phyloP scores from a whole-genome alignment of 2,329 filamentous ascomycete genomes.

The Trichophyton mentagrophytes region DNA sequence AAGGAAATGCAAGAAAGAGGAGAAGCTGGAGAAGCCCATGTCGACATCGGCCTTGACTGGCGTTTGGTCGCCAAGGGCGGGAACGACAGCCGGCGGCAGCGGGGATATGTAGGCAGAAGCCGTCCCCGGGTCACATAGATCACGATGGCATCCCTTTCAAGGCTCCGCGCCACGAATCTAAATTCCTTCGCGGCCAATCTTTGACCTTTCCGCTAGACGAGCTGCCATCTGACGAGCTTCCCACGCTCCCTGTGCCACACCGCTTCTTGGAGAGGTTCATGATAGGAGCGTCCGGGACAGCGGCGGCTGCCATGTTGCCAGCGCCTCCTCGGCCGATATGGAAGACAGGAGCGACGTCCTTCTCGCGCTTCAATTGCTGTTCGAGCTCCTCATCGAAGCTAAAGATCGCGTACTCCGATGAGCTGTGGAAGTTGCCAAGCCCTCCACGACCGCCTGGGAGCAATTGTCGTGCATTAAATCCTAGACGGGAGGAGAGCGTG shows the following conservation, averaged over 20 bases:
- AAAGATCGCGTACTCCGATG: slow-evolving; percentile 48
- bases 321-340: slow-evolving; percentile 51
- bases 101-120: slow-evolving; percentile 4
- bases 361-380: slow-evolving; percentile 41
- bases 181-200: slow-evolving; percentile 1
- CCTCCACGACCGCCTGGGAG: slow-evolving; percentile 42
- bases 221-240: slow-evolving; percentile 6
- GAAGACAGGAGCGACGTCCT: slow-evolving; percentile 47
- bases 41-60: background rate
- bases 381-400: slow-evolving; percentile 55
- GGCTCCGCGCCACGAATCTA: slow-evolving; percentile 3
- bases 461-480: slow-evolving; percentile 37
- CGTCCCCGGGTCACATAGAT: background rate
- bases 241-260: slow-evolving; percentile 18
- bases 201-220: slow-evolving; percentile 5
- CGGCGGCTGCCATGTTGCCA: slow-evolving; percentile 38
- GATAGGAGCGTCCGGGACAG: slow-evolving; percentile 16
- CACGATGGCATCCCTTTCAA: background rate
- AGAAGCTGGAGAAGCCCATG: background rate
- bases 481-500: slow-evolving; percentile 30
- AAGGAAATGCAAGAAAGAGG: background rate
- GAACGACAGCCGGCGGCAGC: slow-evolving; percentile 4
- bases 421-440: slow-evolving; percentile 43
- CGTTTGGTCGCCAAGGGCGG: background rate
- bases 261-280: background rate